Evolutionary conservation across 164 flowering plant genomes (phyloP), one percentile per base, ranked within the genome.

Genomic region (Aristolochia fimbriata): DNA sequence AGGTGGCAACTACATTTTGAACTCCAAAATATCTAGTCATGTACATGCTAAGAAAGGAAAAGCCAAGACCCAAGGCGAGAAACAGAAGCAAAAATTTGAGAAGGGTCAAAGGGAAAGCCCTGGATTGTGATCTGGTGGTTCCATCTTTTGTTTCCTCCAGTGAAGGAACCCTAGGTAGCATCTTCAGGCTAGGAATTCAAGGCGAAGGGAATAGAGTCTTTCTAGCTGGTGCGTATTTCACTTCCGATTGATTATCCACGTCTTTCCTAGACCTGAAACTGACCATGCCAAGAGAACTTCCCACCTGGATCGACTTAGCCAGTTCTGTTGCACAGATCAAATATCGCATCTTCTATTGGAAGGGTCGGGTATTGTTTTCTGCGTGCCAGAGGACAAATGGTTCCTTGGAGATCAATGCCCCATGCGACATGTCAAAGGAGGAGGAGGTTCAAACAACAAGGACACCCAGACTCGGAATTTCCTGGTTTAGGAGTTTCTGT

Each of bases 131-230:
- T 41, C 62, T 50, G 46, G 51, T 2, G 31, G 31, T 33, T 15
- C 70, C 48, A 43, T 78, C 87, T 69, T 86, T 83, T 11, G 82
- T 83, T 62, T 82, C 86, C 72, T 82, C 86, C 62, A 72, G 25
- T 49, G 61, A 55, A 56, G 56, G 13, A 23, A 45, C 58, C 20
- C 75, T 77, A 15, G 69, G 11, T 17, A 71, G 69, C 82, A 79
- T 73, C 64, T 60, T 65, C 20, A 46, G 60, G 33, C 30, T 11
- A 60, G 60, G 30, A 16, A 23, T 54, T 20, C 10, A 50, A 7
- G 53, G 23, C 21, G 6, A 17, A 50, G 20, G 53, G 22, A 22
- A 50, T n/a, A 8, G 7, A 45, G 49, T n/a, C 54, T 52, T 25
- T 61, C 62, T 59, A 19, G 19, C 56, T 63, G 43, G 66, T 65